Conservation (phyloP, 1,284 basidiomycete species). For the Ustilago loliicola region DNA sequence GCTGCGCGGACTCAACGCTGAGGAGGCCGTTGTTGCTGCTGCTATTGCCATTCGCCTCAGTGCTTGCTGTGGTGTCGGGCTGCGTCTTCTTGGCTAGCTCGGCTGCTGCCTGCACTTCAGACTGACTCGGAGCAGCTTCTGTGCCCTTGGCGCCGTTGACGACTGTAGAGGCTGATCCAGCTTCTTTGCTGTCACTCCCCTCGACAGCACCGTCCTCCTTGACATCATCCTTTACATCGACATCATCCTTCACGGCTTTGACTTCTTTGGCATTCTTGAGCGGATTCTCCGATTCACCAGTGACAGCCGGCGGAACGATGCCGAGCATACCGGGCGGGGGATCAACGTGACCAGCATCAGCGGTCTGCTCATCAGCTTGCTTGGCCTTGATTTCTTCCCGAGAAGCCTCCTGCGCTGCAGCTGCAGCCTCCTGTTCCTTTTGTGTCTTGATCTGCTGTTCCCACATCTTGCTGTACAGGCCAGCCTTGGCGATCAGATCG, state of each 20-base stretch:
- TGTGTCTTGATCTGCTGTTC: slow-evolving; percentile 68
- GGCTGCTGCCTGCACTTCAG: slow-evolving; percentile 25
- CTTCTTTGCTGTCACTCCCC: slow-evolving; percentile 8
- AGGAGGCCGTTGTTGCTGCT: slow-evolving; percentile 10
- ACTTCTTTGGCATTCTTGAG: slow-evolving; percentile 14
- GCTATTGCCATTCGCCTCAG: slow-evolving; percentile 4
- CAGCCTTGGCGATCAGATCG: slow-evolving; percentile 60
- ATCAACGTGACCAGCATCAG: neutral
- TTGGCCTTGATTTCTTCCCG: slow-evolving; percentile 15
- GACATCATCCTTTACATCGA: neutral
- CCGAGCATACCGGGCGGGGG: slow-evolving; percentile 46
- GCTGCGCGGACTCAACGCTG: slow-evolving; percentile 11
- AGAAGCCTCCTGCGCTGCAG: slow-evolving; percentile 29
- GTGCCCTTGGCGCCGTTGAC: neutral
- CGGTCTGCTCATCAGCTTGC: neutral
- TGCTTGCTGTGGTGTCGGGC: slow-evolving; percentile 6
- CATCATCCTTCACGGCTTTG: neutral
- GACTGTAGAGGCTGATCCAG: neutral
- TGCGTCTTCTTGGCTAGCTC: slow-evolving; percentile 23
- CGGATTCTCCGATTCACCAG: slow-evolving; percentile 46
- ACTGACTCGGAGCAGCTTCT: slow-evolving; percentile 16
- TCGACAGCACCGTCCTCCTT: neutral
- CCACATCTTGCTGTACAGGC: slow-evolving; percentile 66
- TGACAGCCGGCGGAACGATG: slow-evolving; percentile 43
- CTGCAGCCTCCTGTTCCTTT: slow-evolving; percentile 64